These are phyloP conservation scores for Phylloporus rhodoxanthus DNA, from an alignment of 768 basidiomycete species.

Conservation along the genomic window DNA sequence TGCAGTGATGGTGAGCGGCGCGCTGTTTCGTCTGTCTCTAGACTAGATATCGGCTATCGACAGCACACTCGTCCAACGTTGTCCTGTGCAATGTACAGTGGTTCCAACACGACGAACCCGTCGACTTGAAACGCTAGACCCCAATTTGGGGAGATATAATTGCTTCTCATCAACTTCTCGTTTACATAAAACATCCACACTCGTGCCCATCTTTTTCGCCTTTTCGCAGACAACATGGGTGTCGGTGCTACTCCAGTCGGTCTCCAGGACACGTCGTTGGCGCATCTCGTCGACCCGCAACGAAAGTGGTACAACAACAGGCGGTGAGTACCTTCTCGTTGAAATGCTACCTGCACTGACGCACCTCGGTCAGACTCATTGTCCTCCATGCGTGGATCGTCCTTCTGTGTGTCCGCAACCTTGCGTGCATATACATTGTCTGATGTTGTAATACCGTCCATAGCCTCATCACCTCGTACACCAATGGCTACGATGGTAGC, in stretches of 20 bases:
- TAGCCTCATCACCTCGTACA: constrained; percentile 70
- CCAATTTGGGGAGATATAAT: background rate
- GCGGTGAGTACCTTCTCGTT: constrained; percentile 37
- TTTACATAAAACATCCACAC: background rate
- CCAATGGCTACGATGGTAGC: constrained; percentile 70
- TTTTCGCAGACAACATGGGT: constrained; percentile 40
- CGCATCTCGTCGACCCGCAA: constrained; percentile 56
- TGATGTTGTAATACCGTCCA: background rate
- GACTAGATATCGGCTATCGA: too few relatives aligned
- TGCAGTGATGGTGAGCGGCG: too few relatives aligned
- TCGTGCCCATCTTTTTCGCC: background rate
- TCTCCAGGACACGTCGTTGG: constrained; percentile 33
- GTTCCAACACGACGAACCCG: too few relatives aligned
- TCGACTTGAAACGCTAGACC: background rate
- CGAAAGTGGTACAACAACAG: constrained; percentile 76
- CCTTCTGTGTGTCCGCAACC: constrained; percentile 43
- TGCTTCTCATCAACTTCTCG: background rate
- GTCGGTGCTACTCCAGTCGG: constrained; percentile 38
- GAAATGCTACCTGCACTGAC: background rate
- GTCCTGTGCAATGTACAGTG: too few relatives aligned
- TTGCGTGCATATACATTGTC: background rate
- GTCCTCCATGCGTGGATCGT: constrained; percentile 64
- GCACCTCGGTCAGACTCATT: too few relatives aligned
- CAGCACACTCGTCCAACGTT: too few relatives aligned
- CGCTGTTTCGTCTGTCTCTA: too few relatives aligned